These are phyloP conservation scores for Cucumis hystrix DNA, from an alignment of 306 rosid genomes.

Conservation along the genomic window DNA sequence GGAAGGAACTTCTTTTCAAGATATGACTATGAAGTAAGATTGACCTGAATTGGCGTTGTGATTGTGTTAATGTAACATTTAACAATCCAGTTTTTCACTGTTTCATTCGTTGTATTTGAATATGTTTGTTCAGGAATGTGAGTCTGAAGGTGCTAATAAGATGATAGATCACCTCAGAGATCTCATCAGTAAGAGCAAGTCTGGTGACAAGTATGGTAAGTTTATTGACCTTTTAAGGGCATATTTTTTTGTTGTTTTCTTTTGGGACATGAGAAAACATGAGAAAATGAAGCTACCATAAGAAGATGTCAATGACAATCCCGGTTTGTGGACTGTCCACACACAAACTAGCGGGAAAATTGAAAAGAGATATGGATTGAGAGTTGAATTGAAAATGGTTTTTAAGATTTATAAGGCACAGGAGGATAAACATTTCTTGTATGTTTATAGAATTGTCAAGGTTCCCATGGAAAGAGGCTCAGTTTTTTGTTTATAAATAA, in stretches of 20 bases:
- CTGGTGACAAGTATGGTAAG: slow-evolving; percentile 80
- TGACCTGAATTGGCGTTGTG: background rate
- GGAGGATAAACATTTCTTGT: background rate
- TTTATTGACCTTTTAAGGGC: background rate
- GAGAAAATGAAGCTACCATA: too few relatives aligned
- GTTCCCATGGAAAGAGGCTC: background rate
- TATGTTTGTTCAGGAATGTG: slow-evolving; percentile 65
- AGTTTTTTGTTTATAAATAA: too few relatives aligned
- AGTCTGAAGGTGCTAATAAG: slow-evolving; percentile 79
- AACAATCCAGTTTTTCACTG: background rate
- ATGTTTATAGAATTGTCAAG: background rate
- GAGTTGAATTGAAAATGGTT: background rate
- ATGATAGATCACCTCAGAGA: slow-evolving; percentile 72
- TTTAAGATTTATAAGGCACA: background rate
- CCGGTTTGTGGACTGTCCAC: too few relatives aligned
- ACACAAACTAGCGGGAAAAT: too few relatives aligned
- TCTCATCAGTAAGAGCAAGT: slow-evolving; percentile 41
- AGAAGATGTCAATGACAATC: too few relatives aligned
- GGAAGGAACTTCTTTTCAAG: slow-evolving; percentile 95
- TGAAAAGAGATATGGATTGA: too few relatives aligned
- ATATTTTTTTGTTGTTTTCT: background rate
- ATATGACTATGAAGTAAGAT: slow-evolving; percentile 80
- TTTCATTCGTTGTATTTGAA: slow-evolving; percentile 5
- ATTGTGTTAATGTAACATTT: background rate
- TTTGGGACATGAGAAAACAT: too few relatives aligned